Base-by-base conservation (phyloP, 495 filamentous ascomycete species). In the Apodospora peruviana region DNA sequence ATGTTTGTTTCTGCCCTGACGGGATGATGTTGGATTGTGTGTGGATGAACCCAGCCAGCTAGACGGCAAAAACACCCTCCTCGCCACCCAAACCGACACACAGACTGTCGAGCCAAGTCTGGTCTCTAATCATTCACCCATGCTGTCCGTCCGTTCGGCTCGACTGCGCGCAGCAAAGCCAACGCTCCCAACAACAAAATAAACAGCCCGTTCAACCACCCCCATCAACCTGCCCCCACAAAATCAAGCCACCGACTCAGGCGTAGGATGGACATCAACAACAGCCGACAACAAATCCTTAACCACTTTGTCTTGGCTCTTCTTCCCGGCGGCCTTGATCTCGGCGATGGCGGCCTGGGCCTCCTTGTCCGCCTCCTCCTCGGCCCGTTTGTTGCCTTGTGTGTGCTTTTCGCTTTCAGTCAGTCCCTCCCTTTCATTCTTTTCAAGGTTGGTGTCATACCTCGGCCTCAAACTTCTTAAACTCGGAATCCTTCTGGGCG, bases 401-500 rank as follows among this genome's bases (percentile, higher is more conserved):
- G 84, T 84, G 69, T 96, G 89, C 88, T 91, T 38, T 50, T 35
- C 3, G 23, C 7, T 32, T 7, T 47, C 47, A 18, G 24, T 45
- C 7, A 38, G 36, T 11, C 5, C 7, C 16, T 38, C 7, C 7
- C 36, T 7, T 7, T 32, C 14, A 14, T 7, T 32, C 27, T 32
- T 32, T 32, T n/a, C n/a, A n/a, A n/a, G n/a, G 22, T 34, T 14
- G 20, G 7, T 51, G 32, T 48, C 69, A 60, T 67, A 96, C 93
- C 82, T 96, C 85, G 40, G 85, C 75, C 74, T 97, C 90, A 62
- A 93, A 96, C 66, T 86, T 86, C 77, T 93, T 90, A 77, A 87
- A 97, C 67, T 98, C 91, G 8, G 86, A 83, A 48, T 97, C 94
- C 73, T 95, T 97, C 51, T 86, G 65, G 51, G 83, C 85, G 64